Base-by-base conservation (phyloP, 164 flowering plant genomes). In the Pachysandra terminalis region DNA sequence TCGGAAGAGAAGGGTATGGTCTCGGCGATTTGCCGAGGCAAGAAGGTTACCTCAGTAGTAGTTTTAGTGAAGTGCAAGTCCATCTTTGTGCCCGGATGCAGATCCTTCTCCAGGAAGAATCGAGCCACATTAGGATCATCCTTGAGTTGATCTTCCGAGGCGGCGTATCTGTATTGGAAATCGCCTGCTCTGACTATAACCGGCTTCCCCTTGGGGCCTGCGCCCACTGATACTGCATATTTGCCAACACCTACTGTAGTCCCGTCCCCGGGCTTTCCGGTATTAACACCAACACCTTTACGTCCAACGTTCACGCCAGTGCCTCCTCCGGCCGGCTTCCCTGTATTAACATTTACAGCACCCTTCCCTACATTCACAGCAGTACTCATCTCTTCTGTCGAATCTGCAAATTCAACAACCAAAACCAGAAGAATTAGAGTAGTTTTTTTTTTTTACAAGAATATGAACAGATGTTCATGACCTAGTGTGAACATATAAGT, bases 1-100 rank as follows among this genome's bases (percentile, higher is more conserved):
- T 68, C 16, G 0, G 85, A 78, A 4, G 85, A 80, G 71, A 85
- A 81, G 27, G 86, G 85, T 16, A 80, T 74, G n/a, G 79, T 28
- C 2, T 81, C 71, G 21, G 83, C 81, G 9, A 68, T 64, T n/a
- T 67, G 41, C 26, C 77, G 77, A 3, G 87, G 85, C 19, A 85
- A 65, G 62, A 83, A 81, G 15, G 71, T 25, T 16, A 79, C 61
- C 9, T 35, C 75, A 16, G 53, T 25, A 10, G 61, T 63, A 28
- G 81, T 63, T 17, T 57, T 76, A 25, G 68, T 57, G 75, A 79
- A 76, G 14, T 68, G 70, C 23, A 79, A 62, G 48, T 60, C 70
- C 69, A 79, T 68, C 56, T 66, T 65, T 28, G 41, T 54, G 5
- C 69, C 74, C 0, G 67, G 16, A 9, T 64, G 59, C 57, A 75